Evolutionary conservation across 2,329 filamentous ascomycete species (phyloP).

Genomic region (Venturia carpophila): DNA sequence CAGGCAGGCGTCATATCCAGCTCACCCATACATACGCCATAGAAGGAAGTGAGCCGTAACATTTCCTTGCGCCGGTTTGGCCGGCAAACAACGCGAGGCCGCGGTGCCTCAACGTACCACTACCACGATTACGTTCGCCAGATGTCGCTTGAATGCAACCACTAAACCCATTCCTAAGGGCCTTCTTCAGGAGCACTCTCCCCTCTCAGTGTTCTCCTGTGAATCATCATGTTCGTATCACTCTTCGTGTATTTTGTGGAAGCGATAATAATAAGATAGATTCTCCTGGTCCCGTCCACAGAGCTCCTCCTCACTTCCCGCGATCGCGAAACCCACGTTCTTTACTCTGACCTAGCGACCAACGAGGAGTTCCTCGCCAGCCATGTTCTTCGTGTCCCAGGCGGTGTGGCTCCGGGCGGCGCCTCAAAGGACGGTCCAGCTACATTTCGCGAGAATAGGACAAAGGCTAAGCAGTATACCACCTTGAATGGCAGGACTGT

Average conservation of each 20-base stretch:
- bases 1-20: constrained; percentile 11
- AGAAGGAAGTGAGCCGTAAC: background rate
- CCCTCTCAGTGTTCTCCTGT: constrained; percentile 84
- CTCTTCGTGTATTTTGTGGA: background rate
- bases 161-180: constrained; percentile 95
- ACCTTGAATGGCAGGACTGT: constrained; percentile 90
- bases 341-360: constrained; percentile 70
- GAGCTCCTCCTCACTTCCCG: constrained; percentile 82
- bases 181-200: constrained; percentile 96
- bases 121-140: constrained; percentile 3
- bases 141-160: constrained; percentile 75
- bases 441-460: constrained; percentile 70
- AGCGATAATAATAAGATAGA: constrained; percentile 31
- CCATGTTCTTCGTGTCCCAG: constrained; percentile 84
- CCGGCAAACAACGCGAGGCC: constrained; percentile 13
- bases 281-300: constrained; percentile 87
- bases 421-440: constrained; percentile 44
- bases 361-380: constrained; percentile 94
- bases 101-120: constrained; percentile 9
- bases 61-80: constrained; percentile 7
- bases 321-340: constrained; percentile 74
- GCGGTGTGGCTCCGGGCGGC: constrained; percentile 39
- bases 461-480: constrained; percentile 88
- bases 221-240: constrained; percentile 64
- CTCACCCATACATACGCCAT: background rate